Conservation (phyloP, 768 basidiomycete species). For the Hemileccinum impolitum region DNA sequence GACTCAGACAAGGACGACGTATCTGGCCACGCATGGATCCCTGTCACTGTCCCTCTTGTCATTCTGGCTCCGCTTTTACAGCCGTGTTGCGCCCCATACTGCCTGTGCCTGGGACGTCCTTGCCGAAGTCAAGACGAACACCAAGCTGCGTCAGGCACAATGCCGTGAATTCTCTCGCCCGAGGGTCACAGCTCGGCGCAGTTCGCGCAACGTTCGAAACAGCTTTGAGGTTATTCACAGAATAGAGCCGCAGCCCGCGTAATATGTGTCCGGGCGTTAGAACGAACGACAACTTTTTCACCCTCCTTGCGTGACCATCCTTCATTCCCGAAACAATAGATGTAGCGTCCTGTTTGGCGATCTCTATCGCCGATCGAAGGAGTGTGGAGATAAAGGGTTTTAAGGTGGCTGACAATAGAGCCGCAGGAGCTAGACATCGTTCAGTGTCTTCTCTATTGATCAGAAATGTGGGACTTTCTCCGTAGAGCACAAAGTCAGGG, state of each 20-base stretch:
- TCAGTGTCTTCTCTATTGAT: slow-evolving; percentile 19
- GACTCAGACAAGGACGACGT: not conserved
- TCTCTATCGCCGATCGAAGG: slow-evolving; percentile 32
- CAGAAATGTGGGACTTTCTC: slow-evolving; percentile 8
- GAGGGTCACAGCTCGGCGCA: slow-evolving; percentile 2
- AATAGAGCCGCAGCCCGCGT: slow-evolving; percentile 31
- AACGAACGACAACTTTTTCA: slow-evolving; percentile 24
- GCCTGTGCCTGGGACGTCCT: not conserved
- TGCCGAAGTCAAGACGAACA: slow-evolving; percentile 24
- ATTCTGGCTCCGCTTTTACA: slow-evolving; percentile 14
- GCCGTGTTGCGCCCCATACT: not conserved
- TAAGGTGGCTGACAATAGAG: slow-evolving; percentile 34
- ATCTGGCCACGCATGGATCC: not conserved
- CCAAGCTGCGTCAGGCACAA: slow-evolving; percentile 33
- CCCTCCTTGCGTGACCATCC: slow-evolving; percentile 18
- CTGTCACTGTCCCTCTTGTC: not conserved
- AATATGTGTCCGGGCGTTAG: slow-evolving; percentile 40
- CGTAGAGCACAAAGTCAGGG: slow-evolving; percentile 9
- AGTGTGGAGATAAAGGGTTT: slow-evolving; percentile 33
- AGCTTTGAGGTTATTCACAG: slow-evolving; percentile 1
- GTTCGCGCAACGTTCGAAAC: slow-evolving; percentile 1
- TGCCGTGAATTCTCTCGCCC: slow-evolving; percentile 17
- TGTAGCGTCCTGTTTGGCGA: slow-evolving; percentile 31
- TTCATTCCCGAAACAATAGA: slow-evolving; percentile 18
- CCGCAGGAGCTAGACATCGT: slow-evolving; percentile 33